These are phyloP conservation scores for Zalaria obscura DNA, from an alignment of 2,329 filamentous ascomycete genomes.

Conservation along the genomic window DNA sequence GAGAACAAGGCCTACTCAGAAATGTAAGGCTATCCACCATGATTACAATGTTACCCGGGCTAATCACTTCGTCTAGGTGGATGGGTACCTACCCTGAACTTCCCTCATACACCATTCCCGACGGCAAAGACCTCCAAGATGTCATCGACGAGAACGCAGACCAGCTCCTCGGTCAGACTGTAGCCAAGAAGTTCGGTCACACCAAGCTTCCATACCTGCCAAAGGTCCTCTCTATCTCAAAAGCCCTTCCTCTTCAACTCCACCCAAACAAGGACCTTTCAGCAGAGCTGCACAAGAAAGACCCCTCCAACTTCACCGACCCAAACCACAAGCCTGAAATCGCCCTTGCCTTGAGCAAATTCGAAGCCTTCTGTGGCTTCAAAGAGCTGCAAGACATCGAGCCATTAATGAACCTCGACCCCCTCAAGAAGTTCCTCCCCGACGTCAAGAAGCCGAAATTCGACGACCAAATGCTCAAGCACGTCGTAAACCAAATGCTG, in stretches of 20 bases:
- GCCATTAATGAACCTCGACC: constrained; percentile 40
- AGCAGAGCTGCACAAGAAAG: constrained; percentile 45
- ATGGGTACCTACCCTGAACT: constrained; percentile 63
- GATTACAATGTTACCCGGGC: constrained; percentile 3
- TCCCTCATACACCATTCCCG: constrained; percentile 48
- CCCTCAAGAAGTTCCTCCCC: constrained; percentile 41
- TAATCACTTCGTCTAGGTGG: constrained; percentile 33
- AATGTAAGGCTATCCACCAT: constrained; percentile 21
- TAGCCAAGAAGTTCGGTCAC: constrained; percentile 45
- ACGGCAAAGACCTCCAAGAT: constrained; percentile 49
- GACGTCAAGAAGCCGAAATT: constrained; percentile 28
- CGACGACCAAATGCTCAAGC: constrained; percentile 43
- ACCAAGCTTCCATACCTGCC: constrained; percentile 57
- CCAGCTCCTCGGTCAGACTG: constrained; percentile 47
- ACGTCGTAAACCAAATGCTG: constrained; percentile 41
- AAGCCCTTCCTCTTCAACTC: constrained; percentile 61
- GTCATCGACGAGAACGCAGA: constrained; percentile 48
- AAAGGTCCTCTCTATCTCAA: constrained; percentile 62
- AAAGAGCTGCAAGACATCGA: constrained; percentile 50
- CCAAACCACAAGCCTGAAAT: constrained; percentile 72
- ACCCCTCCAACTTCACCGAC: constrained; percentile 55
- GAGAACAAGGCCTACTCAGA: constrained; percentile 50
- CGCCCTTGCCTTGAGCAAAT: constrained; percentile 54
- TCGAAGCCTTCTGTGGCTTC: constrained; percentile 65
- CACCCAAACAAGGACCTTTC: constrained; percentile 59